Evolutionary conservation across 129 eudicot genomes (phyloP).

Genomic region (Centella asiatica): DNA sequence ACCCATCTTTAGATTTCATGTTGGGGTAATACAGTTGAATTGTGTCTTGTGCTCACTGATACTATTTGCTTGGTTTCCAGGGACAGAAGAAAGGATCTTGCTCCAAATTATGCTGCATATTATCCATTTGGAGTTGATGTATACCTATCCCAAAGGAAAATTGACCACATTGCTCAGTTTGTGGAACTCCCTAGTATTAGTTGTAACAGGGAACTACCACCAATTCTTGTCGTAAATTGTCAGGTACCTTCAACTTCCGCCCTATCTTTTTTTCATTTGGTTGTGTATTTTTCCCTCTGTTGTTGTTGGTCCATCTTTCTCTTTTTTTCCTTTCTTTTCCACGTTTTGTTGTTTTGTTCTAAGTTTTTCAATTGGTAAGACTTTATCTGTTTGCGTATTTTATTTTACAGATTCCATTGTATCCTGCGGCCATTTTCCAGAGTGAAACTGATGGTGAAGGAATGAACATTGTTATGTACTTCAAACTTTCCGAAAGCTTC

Average conservation of each 20-base stretch:
- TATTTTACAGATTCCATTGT: slow-evolving; percentile 92
- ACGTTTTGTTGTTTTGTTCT: too few relatives aligned
- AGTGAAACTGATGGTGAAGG: slow-evolving; percentile 89
- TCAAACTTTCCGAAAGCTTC: slow-evolving; percentile 71
- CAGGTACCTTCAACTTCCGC: too few relatives aligned
- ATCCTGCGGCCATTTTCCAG: slow-evolving; percentile 73
- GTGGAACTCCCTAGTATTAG: slow-evolving; percentile 78
- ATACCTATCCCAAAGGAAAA: slow-evolving; percentile 68
- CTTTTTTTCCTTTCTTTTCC: slow-evolving; percentile 1
- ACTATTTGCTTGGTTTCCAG: too few relatives aligned
- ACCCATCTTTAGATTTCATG: too few relatives aligned
- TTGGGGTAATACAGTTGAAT: too few relatives aligned
- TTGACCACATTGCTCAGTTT: slow-evolving; percentile 80
- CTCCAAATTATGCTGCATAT: slow-evolving; percentile 72
- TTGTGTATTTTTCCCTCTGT: neutral
- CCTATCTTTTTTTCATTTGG: slow-evolving; percentile 4
- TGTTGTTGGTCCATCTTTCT: neutral
- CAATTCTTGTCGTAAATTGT: slow-evolving; percentile 83
- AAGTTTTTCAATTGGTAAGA: too few relatives aligned
- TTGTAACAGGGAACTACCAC: slow-evolving; percentile 57
- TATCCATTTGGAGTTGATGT: slow-evolving; percentile 83
- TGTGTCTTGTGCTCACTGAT: too few relatives aligned
- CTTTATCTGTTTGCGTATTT: too few relatives aligned
- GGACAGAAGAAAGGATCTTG: slow-evolving; percentile 86
- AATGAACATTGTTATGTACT: slow-evolving; percentile 72